These are phyloP conservation scores for Lachnellula suecica DNA, from an alignment of 2,329 filamentous ascomycete genomes.

Conservation along the genomic window DNA sequence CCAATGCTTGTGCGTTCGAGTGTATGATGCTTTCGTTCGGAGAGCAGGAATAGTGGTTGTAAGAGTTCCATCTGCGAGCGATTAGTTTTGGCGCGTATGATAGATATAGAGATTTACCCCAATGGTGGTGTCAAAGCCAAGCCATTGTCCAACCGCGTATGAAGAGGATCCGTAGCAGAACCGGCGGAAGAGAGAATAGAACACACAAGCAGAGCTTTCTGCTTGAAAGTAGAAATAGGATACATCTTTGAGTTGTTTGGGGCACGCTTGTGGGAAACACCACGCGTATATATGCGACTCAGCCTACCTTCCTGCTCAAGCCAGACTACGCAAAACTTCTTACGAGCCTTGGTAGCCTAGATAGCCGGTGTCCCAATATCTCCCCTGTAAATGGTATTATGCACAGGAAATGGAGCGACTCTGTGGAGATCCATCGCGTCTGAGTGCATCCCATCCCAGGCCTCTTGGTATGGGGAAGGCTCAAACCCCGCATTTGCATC, in stretches of 20 bases:
- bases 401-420: no score
- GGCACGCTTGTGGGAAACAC: not conserved
- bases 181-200: not conserved
- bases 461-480: no score
- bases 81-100: not conserved
- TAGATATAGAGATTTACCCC: slow-evolving; percentile 12
- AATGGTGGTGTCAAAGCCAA: slow-evolving; percentile 26
- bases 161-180: not conserved
- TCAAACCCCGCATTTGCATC: not conserved
- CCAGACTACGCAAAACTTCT: no score
- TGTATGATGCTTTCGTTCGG: slow-evolving; percentile 46
- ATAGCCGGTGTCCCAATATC: no score
- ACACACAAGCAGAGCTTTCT: not conserved
- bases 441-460: no score
- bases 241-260: not conserved
- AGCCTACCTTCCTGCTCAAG: not conserved
- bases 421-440: no score
- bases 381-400: no score
- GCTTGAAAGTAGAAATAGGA: not conserved
- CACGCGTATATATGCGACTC: not conserved
- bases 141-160: slow-evolving; percentile 21
- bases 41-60: slow-evolving; percentile 48
- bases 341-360: no score
- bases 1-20: slow-evolving; percentile 45
- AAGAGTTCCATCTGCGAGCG: slow-evolving; percentile 43